phyloP scores from a whole-genome alignment of 2,329 filamentous ascomycete species.

The Scedosporium boydii region DNA sequence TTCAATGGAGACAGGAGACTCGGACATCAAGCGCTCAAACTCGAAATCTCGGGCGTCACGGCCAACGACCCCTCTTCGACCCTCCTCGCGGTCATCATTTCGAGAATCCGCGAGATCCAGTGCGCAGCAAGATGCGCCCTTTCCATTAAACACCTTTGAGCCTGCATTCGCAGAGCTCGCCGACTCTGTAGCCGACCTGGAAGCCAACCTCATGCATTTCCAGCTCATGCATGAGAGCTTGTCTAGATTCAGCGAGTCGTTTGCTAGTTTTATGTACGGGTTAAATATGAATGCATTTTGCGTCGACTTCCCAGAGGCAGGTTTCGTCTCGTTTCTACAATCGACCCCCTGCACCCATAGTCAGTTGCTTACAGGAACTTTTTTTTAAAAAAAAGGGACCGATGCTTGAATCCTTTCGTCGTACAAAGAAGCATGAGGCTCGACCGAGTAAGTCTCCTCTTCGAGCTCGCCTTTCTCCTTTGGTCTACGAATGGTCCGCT shows the following conservation, averaged over 20 bases:
- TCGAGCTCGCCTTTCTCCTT: too few relatives aligned
- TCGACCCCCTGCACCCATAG: constrained; percentile 6
- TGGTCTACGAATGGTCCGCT: too few relatives aligned
- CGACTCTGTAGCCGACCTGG: constrained; percentile 88
- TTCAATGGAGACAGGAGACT: constrained; percentile 16
- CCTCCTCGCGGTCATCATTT: constrained; percentile 7
- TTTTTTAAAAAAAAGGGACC: constrained; percentile 62
- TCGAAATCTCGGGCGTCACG: constrained; percentile 60
- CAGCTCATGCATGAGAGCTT: constrained; percentile 95
- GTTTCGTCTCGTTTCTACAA: constrained; percentile 8
- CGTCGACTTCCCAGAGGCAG: constrained; percentile 90
- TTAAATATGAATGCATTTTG: constrained; percentile 99
- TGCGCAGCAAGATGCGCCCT: constrained; percentile 39
- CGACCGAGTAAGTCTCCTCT: background rate
- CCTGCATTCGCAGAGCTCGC: constrained; percentile 87
- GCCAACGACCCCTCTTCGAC: constrained; percentile 66
- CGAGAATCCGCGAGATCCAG: constrained; percentile 61
- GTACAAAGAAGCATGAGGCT: constrained; percentile 47
- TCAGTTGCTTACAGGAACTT: background rate
- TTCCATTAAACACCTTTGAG: constrained; percentile 75
- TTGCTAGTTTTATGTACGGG: constrained; percentile 90
- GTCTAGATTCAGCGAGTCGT: constrained; percentile 88
- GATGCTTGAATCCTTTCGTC: constrained; percentile 70
- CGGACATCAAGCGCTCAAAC: constrained; percentile 32
- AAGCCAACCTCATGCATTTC: constrained; percentile 95